Base-by-base conservation (phyloP, 2,329 filamentous ascomycete species). In the Diatrype stigma region DNA sequence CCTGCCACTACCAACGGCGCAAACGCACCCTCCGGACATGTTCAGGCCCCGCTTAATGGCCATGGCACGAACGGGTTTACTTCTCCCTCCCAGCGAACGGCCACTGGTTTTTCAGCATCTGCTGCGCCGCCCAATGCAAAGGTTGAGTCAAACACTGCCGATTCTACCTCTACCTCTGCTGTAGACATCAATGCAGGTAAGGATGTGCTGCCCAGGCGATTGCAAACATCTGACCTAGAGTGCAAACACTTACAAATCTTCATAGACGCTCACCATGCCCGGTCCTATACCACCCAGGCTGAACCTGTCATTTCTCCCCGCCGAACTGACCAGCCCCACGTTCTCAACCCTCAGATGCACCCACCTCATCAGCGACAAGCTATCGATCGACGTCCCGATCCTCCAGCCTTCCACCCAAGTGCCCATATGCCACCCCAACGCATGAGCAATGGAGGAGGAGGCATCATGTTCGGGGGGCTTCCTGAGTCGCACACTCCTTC, bases 401-500 rank as follows among this genome's bases (percentile, higher is more conserved):
- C 45, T 48, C 28, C 58, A 42, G 54, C 48, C 50, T 55, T 60
- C 46, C 56, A 55, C 60, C 60, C 51, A 54, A 64, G 48, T 55
- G 64, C 58, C 57, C 63, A 50, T 51, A 55, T 60, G 45, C 60
- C 58, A 28, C 55, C 60, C 14, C 54, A 62, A 21, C 59, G 79
- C 49, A 74, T 73, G 14, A 84, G 78, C 62, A 76, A 76, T 52
- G 73, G 78, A 35, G 82, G 78, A 35, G 82, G 76, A 42, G 59
- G 58, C 62, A 68, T 84, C 47, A 73, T 82, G 54, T 84, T 85
- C 59, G 79, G 79, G 32, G 72, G 71, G 6, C 78, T 80, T 54
- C 68, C 75, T 30, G 76, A 74, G 17, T 85, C 82, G 12, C 77
- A 79, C 59, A 77, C 73, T 48, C 79, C 81, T 1, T 85, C 82